A percentile compares a stretch with the other conserved stretches of the same genome.
These are phyloP conservation scores for Exserohilum rostratum DNA, from an alignment of 2,329 filamentous ascomycete genomes.

Conservation along the genomic window DNA sequence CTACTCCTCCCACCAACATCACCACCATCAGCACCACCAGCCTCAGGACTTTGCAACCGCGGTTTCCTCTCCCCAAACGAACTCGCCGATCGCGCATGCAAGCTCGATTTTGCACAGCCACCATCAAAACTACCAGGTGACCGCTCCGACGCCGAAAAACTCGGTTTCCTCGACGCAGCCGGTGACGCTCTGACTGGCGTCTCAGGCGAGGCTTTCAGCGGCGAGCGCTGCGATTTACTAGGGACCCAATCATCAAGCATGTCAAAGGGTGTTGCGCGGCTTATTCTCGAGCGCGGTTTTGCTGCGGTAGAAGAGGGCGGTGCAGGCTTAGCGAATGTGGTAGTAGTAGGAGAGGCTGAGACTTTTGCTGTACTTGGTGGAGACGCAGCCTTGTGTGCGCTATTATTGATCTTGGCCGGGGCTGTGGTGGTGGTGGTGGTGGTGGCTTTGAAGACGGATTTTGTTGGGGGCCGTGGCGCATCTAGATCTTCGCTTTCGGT, in stretches of 20 bases:
- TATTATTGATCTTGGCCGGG: constrained; percentile 1
- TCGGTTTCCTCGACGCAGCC: neutral
- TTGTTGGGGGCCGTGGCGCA: constrained; percentile 14
- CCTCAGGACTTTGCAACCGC: neutral
- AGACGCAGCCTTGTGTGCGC: neutral
- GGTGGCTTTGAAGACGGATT: constrained; percentile 3
- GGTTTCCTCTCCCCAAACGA: constrained; percentile 14
- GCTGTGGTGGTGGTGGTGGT: neutral
- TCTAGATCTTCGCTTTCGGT: constrained; percentile 43
- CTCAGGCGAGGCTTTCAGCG: neutral
- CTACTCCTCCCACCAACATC: neutral
- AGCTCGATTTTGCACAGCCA: no score
- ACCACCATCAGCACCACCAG: neutral
- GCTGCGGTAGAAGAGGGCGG: constrained; percentile 13
- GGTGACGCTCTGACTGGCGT: neutral
- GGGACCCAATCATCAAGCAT: constrained; percentile 34
- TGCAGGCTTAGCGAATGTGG: constrained; percentile 31
- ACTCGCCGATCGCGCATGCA: constrained; percentile 9
- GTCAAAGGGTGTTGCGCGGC: constrained; percentile 31
- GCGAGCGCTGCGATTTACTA: constrained; percentile 1
- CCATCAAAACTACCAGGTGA: neutral
- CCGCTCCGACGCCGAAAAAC: neutral
- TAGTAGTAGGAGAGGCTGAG: neutral
- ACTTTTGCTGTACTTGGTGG: neutral
- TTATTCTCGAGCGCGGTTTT: constrained; percentile 23